Evolutionary conservation across 305 asterid species (phyloP).

Genomic region (Solanum hybrid): DNA sequence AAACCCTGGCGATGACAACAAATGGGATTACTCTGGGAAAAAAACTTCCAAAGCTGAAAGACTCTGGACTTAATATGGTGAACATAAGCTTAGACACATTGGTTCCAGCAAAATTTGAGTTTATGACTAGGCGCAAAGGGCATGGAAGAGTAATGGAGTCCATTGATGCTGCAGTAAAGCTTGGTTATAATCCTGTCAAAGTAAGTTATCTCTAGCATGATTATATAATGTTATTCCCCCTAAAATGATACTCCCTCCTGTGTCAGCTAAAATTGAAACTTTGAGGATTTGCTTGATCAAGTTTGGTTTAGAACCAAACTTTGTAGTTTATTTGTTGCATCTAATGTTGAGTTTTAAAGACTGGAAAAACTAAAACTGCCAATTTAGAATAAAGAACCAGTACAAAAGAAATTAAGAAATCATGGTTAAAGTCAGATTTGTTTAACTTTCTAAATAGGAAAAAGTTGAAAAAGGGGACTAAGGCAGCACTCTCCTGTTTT

Average conservation of each 20-base stretch:
- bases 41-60: conserved; percentile 72
- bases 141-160: conserved; percentile 86
- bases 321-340: not conserved
- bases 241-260: not conserved
- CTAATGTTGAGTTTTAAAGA: not conserved
- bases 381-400: not conserved
- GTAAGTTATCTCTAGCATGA: conserved; percentile 24
- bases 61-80: conserved; percentile 63
- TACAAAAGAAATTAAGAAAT: not conserved
- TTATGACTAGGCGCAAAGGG: conserved; percentile 88
- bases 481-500: not conserved
- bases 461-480: not conserved
- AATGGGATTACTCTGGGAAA: conserved; percentile 72
- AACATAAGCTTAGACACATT: conserved; percentile 90
- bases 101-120: conserved; percentile 90
- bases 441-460: not conserved
- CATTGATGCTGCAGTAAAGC: conserved; percentile 59
- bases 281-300: not conserved
- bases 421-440: not conserved
- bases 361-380: not conserved
- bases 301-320: not conserved
- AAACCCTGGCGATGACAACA: conserved; percentile 82
- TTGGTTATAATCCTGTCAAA: conserved; percentile 88
- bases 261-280: not conserved
- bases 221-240: not conserved